Evolutionary conservation across 2,329 filamentous ascomycete species (phyloP).

Genomic region (Neophaeococcomyces mojaviensis): DNA sequence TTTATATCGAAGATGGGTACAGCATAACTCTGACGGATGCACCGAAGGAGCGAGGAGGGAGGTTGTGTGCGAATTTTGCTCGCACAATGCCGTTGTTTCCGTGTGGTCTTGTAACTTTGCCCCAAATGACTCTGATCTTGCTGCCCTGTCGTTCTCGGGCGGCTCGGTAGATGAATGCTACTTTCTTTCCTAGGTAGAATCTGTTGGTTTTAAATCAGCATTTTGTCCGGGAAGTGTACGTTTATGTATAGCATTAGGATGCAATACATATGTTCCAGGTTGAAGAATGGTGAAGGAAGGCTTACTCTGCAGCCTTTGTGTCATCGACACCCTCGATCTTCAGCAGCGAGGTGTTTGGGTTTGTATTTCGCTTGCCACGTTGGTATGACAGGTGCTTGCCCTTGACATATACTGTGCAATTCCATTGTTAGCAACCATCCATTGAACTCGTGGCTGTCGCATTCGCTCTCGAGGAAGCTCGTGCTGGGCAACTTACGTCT

Average conservation of each 20-base stretch:
- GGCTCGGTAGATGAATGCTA: conserved; percentile 97
- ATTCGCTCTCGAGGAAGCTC: not conserved
- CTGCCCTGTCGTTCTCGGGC: conserved; percentile 91
- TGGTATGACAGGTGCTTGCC: conserved; percentile 98
- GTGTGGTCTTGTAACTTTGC: conserved; percentile 93
- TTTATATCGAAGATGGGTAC: conserved; percentile 95
- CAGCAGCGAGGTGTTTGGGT: conserved; percentile 84
- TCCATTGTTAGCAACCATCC: conserved; percentile 21
- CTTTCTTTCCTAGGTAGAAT: conserved; percentile 98
- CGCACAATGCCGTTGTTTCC: conserved; percentile 98
- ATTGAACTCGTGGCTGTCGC: not conserved
- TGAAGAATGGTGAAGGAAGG: not conserved
- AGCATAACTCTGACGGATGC: conserved; percentile 94
- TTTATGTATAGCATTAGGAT: not conserved
- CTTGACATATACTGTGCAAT: conserved; percentile 73
- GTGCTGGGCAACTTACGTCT: conserved; percentile 61
- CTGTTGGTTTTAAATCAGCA: conserved; percentile 28
- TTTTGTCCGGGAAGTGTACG: no score
- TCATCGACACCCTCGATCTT: conserved; percentile 98
- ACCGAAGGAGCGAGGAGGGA: conserved; percentile 93
- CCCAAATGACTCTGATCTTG: conserved; percentile 99
- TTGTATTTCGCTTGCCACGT: conserved; percentile 85
- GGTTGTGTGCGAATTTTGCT: conserved; percentile 93
- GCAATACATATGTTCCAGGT: conserved; percentile 1
- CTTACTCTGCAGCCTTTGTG: conserved; percentile 78